Evolutionary conservation across 768 basidiomycete genomes (phyloP).

Genomic region (Tricholoma saponaceum): DNA sequence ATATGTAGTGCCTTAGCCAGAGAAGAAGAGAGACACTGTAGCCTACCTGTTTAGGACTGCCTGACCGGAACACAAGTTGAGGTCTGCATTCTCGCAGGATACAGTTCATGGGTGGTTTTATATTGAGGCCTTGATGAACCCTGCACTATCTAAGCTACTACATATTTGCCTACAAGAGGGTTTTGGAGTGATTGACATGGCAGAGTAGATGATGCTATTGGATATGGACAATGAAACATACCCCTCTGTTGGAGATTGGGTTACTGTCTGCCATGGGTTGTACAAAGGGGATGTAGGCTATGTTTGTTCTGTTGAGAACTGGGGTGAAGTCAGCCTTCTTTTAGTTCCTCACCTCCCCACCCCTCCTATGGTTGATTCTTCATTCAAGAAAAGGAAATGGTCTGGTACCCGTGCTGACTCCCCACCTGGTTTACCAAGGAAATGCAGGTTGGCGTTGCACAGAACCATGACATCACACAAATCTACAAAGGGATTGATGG

Average conservation of each 20-base stretch:
- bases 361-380: neutral
- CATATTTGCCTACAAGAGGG: neutral
- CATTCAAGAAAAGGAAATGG: neutral
- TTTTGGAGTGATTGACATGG: neutral
- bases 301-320: neutral
- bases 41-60: neutral
- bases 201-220: neutral
- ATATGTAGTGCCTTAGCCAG: neutral
- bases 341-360: neutral
- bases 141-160: neutral
- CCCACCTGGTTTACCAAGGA: neutral
- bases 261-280: neutral
- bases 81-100: neutral
- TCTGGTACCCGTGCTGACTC: neutral
- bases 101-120: neutral
- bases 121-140: neutral
- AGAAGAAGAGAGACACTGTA: neutral
- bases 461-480: neutral
- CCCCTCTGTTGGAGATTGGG: slow-evolving; percentile 1
- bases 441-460: neutral
- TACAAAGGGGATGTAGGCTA: slow-evolving; percentile 4
- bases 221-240: neutral
- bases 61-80: neutral
- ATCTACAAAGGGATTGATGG: neutral
- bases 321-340: neutral